Conservation (phyloP, 1,139 yeast species). For the Hansenula sp. region DNA sequence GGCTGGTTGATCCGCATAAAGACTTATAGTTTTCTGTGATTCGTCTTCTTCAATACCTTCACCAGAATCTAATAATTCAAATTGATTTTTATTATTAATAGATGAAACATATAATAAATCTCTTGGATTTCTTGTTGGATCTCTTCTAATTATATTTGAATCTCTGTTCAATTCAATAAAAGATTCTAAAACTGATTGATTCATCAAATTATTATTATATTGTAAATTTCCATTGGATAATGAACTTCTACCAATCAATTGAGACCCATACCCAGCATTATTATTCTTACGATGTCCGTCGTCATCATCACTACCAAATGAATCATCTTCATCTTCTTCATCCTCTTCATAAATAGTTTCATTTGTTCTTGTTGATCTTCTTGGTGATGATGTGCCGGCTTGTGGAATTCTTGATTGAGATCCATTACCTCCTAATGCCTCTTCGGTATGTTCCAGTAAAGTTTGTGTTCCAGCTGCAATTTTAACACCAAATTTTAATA, state of each 20-base stretch:
- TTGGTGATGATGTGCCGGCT: slow-evolving; percentile 12
- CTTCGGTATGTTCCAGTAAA: slow-evolving; percentile 76
- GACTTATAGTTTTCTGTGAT: slow-evolving; percentile 54
- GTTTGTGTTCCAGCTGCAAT: slow-evolving; percentile 88
- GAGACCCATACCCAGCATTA: slow-evolving; percentile 24
- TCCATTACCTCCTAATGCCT: slow-evolving; percentile 67
- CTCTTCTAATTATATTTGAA: not conserved
- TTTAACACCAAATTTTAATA: slow-evolving; percentile 79
- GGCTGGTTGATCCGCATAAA: slow-evolving; percentile 83
- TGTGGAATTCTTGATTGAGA: slow-evolving; percentile 35
- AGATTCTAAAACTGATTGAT: slow-evolving; percentile 22
- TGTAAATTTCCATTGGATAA: slow-evolving; percentile 13
- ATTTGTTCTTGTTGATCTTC: slow-evolving; percentile 14
- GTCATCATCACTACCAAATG: slow-evolving; percentile 28
- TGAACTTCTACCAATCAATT: slow-evolving; percentile 23
- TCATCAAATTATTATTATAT: slow-evolving; percentile 14
- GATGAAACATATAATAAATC: not conserved
- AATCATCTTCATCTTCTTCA: slow-evolving; percentile 27
- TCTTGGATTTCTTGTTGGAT: not conserved
- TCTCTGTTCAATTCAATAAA: slow-evolving; percentile 16
- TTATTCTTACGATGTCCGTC: slow-evolving; percentile 26
- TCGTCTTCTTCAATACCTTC: slow-evolving; percentile 31
- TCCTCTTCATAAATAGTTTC: slow-evolving; percentile 22
- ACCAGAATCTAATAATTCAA: slow-evolving; percentile 12
- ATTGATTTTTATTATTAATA: slow-evolving; percentile 4